These are phyloP conservation scores for Colletotrichum tofieldiae DNA, from an alignment of 2,329 filamentous ascomycete genomes.

Conservation along the genomic window DNA sequence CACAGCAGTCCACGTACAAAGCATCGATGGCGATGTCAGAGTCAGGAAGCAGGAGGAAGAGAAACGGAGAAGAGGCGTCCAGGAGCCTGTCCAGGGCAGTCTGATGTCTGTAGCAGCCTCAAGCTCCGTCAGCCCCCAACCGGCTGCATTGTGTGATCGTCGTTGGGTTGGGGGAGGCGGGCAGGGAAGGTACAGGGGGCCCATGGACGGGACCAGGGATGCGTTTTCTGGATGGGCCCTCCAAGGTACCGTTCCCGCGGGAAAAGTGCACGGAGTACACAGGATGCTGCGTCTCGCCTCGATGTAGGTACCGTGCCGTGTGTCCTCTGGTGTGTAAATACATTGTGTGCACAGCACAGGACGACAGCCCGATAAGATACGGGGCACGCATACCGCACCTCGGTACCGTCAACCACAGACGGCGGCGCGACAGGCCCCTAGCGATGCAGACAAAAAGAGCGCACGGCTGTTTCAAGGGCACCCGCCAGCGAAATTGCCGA, in stretches of 20 bases:
- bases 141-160: slow-evolving; percentile 37
- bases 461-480: slow-evolving; percentile 40
- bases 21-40: neutral
- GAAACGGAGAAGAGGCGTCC: no score
- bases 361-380: neutral
- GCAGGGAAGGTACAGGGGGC: neutral
- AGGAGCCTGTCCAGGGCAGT: slow-evolving; percentile 26
- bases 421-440: slow-evolving; percentile 1
- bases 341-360: neutral
- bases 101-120: slow-evolving; percentile 40
- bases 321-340: neutral
- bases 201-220: neutral
- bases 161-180: slow-evolving; percentile 16
- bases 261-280: slow-evolving; percentile 3
- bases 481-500: slow-evolving; percentile 32
- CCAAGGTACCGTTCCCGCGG: neutral
- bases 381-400: neutral
- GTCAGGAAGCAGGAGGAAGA: no score
- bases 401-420: no score
- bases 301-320: neutral
- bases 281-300: neutral
- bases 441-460: slow-evolving; percentile 21
- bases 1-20: neutral
- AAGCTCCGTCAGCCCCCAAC: slow-evolving; percentile 18
- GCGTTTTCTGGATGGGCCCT: neutral